Evolutionary conservation across 257 asterid genomes (phyloP).

Genomic region (Nicotiana sylvestris): DNA sequence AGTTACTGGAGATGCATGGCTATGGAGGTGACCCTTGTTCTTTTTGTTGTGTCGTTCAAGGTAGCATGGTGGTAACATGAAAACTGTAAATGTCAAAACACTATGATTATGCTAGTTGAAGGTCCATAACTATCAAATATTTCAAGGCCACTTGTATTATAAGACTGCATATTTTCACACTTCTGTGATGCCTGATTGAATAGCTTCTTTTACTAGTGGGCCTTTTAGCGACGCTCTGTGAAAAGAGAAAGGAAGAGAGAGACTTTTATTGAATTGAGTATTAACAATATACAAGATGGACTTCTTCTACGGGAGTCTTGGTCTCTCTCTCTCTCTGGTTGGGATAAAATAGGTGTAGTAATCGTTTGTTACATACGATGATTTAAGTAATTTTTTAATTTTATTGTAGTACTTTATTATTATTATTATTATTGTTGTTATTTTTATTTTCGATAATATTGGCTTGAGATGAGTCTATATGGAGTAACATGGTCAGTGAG

Average conservation of each 20-base stretch:
- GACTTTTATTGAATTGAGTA: not conserved
- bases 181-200: not conserved
- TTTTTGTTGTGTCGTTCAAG: not conserved
- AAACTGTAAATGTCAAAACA: not conserved
- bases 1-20: not conserved
- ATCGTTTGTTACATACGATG: too few relatives aligned
- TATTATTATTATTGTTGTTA: too few relatives aligned
- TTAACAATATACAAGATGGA: not conserved
- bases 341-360: not conserved
- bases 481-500: too few relatives aligned
- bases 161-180: not conserved
- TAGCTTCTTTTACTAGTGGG: not conserved
- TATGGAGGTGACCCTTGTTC: not conserved
- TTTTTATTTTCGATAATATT: too few relatives aligned
- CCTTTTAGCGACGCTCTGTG: not conserved
- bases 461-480: too few relatives aligned
- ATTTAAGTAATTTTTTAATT: too few relatives aligned
- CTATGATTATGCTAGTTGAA: not conserved
- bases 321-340: not conserved
- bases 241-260: not conserved
- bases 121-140: not conserved
- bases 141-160: not conserved
- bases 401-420: too few relatives aligned
- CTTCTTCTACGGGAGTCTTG: not conserved
- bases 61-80: not conserved